Base-by-base conservation (phyloP, 495 filamentous ascomycete species). In the Sphaerosporella brunnea region DNA sequence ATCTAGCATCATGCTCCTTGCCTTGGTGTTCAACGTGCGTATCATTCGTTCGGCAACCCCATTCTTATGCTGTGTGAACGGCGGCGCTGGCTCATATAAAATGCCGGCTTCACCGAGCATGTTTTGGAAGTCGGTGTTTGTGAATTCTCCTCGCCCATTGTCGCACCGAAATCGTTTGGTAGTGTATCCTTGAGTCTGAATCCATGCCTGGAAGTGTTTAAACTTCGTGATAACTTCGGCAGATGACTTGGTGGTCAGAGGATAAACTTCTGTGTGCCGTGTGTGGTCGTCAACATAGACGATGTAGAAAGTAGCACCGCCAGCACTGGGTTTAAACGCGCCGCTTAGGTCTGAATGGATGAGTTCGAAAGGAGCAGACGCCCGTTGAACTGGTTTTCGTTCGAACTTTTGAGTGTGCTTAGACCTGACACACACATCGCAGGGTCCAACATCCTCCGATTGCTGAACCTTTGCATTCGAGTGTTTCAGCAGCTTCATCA, bases 1-100 rank as follows among this genome's bases (percentile, higher is more conserved):
- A 15, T 49, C 47, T 0, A 49, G 15, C 23, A 49, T 19, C 25
- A 49, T 39, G 4, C 15, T 19, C 5, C 47, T 19, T 0, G 16
- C 47, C 7, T 49, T 49, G 1, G 34, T 41, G 5, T 25, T 39
- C 0, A 49, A 4, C 0, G 47, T 49, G 1, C 47, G 13, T 28
- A 50, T 50, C 38, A 50, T 50, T 1, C 47, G 37, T 9, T 50
- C 47, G 10, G 25, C 41, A 4, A 49, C 23, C 2, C 36, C 47
- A 5, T 42, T 49, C 2, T 49, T 49, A 9, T 42, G 23, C 23
- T 49, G 36, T 3, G 47, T 42, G 23, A 16, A 49, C 0, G 47
- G 36, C 2, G 36, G 36, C 8, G 47, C 23, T 4, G 47, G 47
- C 19, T 49, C 34, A 26, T 36, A 46, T 3, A 13, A 15, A 2